A percentile compares a stretch with the other conserved stretches of the same genome.
Evolutionary conservation across 208 protist species (phyloP).

Genomic region (Jaenimonas drosophilae): DNA sequence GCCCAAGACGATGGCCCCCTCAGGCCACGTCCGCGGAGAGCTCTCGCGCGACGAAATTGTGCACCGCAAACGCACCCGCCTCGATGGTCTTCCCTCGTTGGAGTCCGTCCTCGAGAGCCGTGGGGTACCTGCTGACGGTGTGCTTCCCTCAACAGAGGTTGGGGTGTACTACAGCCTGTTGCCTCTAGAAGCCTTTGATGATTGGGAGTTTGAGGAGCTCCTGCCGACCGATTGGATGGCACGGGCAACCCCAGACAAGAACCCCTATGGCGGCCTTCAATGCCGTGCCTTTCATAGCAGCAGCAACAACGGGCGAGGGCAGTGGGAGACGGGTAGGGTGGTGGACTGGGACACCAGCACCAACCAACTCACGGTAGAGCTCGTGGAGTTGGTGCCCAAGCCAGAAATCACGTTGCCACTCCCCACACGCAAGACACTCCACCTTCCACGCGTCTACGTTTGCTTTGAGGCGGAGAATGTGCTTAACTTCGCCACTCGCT

Average conservation of each 20-base stretch:
- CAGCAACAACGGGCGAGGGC: constrained; percentile 4
- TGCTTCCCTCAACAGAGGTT: constrained; percentile 1
- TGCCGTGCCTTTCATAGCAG: background rate
- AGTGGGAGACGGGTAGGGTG: constrained; percentile 19
- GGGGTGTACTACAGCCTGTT: constrained; percentile 63
- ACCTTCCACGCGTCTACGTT: constrained; percentile 76
- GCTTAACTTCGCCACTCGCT: constrained; percentile 79
- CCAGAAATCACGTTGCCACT: background rate
- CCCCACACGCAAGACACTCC: constrained; percentile 1
- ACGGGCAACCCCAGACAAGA: background rate
- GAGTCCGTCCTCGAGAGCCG: constrained; percentile 52
- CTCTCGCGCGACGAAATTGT: constrained; percentile 76
- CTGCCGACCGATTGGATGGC: constrained; percentile 56
- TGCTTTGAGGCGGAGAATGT: constrained; percentile 92
- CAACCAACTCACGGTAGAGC: constrained; percentile 22
- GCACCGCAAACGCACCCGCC: constrained; percentile 55
- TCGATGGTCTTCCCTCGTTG: constrained; percentile 41
- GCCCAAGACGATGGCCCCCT: constrained; percentile 90
- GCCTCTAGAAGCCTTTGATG: constrained; percentile 91
- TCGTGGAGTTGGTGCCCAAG: constrained; percentile 4
- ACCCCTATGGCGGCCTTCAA: background rate
- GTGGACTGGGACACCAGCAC: constrained; percentile 16
- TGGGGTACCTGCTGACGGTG: constrained; percentile 34
- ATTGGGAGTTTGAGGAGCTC: constrained; percentile 79
- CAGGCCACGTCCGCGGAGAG: constrained; percentile 53